Evolutionary conservation across 768 basidiomycete species (phyloP).

Genomic region (Hypsizygus marmoreus): DNA sequence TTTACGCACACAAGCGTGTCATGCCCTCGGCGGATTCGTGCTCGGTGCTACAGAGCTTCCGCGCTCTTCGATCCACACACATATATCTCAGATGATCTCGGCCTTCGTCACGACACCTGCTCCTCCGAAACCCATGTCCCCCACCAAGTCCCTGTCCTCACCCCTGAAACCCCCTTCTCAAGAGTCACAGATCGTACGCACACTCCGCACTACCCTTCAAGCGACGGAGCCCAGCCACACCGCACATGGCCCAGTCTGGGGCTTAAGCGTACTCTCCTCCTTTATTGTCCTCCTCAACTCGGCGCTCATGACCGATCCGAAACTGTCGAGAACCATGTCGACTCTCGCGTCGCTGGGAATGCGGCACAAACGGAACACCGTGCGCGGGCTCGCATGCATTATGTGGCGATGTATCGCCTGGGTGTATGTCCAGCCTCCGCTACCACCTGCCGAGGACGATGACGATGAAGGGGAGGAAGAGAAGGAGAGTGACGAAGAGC

Average conservation of each 20-base stretch:
- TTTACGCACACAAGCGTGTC: slow-evolving; percentile 73
- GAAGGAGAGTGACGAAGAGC: slow-evolving; percentile 25
- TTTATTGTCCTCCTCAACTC: slow-evolving; percentile 70
- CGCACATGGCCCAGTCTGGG: slow-evolving; percentile 82
- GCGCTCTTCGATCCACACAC: slow-evolving; percentile 47
- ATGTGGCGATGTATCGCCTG: slow-evolving; percentile 69
- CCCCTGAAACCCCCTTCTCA: slow-evolving; percentile 15
- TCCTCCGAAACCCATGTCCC: slow-evolving; percentile 38
- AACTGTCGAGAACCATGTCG: slow-evolving; percentile 46
- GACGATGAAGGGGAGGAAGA: slow-evolving; percentile 29
- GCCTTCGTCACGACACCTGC: slow-evolving; percentile 49
- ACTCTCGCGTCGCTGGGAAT: slow-evolving; percentile 56
- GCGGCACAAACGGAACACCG: slow-evolving; percentile 62
- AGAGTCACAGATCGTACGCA: slow-evolving; percentile 62
- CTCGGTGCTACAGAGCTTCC: slow-evolving; percentile 53
- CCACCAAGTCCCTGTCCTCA: slow-evolving; percentile 25
- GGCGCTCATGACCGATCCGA: slow-evolving; percentile 44
- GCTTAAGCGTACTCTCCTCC: slow-evolving; percentile 62
- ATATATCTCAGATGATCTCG: slow-evolving; percentile 51
- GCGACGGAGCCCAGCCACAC: slow-evolving; percentile 56
- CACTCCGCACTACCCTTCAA: slow-evolving; percentile 63
- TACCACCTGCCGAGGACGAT: slow-evolving; percentile 31
- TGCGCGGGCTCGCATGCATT: slow-evolving; percentile 61
- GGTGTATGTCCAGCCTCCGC: slow-evolving; percentile 61
- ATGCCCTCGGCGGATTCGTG: slow-evolving; percentile 73